Base-by-base conservation (phyloP, 805 yeast genomes). In the Kurtzmaniella fragi region DNA sequence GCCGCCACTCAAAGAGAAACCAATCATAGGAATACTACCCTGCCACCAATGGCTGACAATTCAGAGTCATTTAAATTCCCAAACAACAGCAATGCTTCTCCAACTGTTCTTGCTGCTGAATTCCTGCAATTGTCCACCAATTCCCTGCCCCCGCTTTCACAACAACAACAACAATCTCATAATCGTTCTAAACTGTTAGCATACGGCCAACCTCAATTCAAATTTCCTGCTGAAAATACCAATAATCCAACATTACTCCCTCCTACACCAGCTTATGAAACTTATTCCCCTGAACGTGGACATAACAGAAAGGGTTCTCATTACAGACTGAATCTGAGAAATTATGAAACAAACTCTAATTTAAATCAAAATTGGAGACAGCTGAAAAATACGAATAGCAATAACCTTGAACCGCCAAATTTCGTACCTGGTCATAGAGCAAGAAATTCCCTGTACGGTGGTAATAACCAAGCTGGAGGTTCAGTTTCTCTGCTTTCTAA, bases 1-100 rank as follows among this genome's bases (percentile, higher is more conserved):
- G 99, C 99, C n/a, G 96, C 96, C 4, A 82, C 81, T 48, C 93
- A 87, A 57, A 75, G 89, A 59, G 69, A 64, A 43, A 55, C 57
- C 28, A 68, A 68, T 46, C 50, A 63, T 38, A 64, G 67, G 27
- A 42, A 61, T 8, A 32, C 42, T 10, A 51, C 59, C 4, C 48
- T 57, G 4, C 38, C 47, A 23, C 40, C 43, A 15, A 12, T 41
- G 27, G 34, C 42, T 16, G 48, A 41, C 12, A 38, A 42, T 16
- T 28, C 45, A 12, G 62, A 62, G 8, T 57, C 67, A 1, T 80
- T 78, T 60, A 78, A 78, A 45, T 81, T 79, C 51, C 87, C 86
- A 13, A 71, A 41, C 42, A 32, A 41, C 35, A 30, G 17, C 23
- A 37, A n/a, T 27, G 34, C 36, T 30, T 32, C 47, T n/a, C 25